These are phyloP conservation scores for Dalbergia oliveri DNA, from an alignment of 306 rosid species.

Conservation along the genomic window DNA sequence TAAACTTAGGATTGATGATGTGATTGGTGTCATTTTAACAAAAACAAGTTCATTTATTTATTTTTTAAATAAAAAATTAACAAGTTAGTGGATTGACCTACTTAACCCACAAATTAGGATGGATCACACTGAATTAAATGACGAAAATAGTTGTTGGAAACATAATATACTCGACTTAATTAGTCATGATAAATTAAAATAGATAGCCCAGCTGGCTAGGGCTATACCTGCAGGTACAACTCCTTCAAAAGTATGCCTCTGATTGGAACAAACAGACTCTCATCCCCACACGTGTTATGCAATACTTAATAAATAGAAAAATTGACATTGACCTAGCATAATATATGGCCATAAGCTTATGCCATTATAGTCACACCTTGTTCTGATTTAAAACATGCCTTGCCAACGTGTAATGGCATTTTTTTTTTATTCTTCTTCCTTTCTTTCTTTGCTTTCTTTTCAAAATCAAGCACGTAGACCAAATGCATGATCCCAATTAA, in stretches of 20 bases:
- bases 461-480: slow-evolving; percentile 1
- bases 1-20: too few relatives aligned
- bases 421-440: neutral
- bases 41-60: too few relatives aligned
- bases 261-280: neutral
- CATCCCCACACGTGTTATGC: neutral
- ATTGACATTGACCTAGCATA: slow-evolving; percentile 7
- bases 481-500: slow-evolving; percentile 4
- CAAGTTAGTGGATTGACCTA: too few relatives aligned
- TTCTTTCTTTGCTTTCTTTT: neutral
- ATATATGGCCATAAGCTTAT: neutral
- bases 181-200: too few relatives aligned
- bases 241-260: neutral
- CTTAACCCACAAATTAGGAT: too few relatives aligned
- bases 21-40: too few relatives aligned
- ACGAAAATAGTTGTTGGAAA: too few relatives aligned
- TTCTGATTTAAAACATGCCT: slow-evolving; percentile 8
- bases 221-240: neutral
- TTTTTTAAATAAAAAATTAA: too few relatives aligned
- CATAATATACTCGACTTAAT: too few relatives aligned
- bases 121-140: too few relatives aligned
- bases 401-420: neutral
- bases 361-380: neutral
- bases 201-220: too few relatives aligned
- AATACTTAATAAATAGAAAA: neutral